A percentile compares a stretch with the other conserved stretches of the same genome.
phyloP scores from a whole-genome alignment of 2,329 filamentous ascomycete species.

The Ceratocystis ficicola region DNA sequence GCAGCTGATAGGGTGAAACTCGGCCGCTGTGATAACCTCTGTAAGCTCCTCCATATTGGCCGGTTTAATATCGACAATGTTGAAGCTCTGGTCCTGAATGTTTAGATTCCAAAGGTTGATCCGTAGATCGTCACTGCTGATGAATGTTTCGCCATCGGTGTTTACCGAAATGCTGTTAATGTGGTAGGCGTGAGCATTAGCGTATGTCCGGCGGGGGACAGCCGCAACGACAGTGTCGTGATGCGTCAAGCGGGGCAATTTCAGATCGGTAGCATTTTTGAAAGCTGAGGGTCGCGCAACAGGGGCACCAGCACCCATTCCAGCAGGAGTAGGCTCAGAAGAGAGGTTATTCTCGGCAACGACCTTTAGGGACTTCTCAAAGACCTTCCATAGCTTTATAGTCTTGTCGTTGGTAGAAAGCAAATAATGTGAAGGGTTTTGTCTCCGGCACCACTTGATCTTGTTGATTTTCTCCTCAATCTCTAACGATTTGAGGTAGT shows the following conservation, averaged over 20 bases:
- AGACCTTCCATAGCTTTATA: slow-evolving; percentile 99
- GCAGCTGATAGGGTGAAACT: slow-evolving; percentile 93
- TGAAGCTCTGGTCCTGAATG: slow-evolving; percentile 99
- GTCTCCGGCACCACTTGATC: slow-evolving; percentile 98
- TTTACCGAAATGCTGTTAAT: slow-evolving; percentile 99
- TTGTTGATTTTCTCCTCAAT: slow-evolving; percentile 99
- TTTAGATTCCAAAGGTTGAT: slow-evolving; percentile 99
- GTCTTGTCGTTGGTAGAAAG: slow-evolving; percentile 99
- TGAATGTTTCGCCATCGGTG: slow-evolving; percentile 97
- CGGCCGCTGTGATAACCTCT: slow-evolving; percentile 94
- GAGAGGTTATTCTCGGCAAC: slow-evolving; percentile 98
- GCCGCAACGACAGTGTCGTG: slow-evolving; percentile 97
- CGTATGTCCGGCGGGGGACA: slow-evolving; percentile 88
- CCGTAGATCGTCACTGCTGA: slow-evolving; percentile 92
- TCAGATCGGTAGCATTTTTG: slow-evolving; percentile 68
- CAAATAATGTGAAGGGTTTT: slow-evolving; percentile 96
- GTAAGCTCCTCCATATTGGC: slow-evolving; percentile 99
- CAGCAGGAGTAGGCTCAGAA: slow-evolving; percentile 74
- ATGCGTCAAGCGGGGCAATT: slow-evolving; percentile 89
- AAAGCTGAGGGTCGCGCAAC: slow-evolving; percentile 57
- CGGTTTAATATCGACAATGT: slow-evolving; percentile 99
- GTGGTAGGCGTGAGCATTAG: slow-evolving; percentile 97
- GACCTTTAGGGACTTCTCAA: slow-evolving; percentile 97
- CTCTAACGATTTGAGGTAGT: slow-evolving; percentile 97
- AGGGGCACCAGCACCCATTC: slow-evolving; percentile 62